phyloP scores from a whole-genome alignment of 441 rosid genomes.

The Lepidium campestre region DNA sequence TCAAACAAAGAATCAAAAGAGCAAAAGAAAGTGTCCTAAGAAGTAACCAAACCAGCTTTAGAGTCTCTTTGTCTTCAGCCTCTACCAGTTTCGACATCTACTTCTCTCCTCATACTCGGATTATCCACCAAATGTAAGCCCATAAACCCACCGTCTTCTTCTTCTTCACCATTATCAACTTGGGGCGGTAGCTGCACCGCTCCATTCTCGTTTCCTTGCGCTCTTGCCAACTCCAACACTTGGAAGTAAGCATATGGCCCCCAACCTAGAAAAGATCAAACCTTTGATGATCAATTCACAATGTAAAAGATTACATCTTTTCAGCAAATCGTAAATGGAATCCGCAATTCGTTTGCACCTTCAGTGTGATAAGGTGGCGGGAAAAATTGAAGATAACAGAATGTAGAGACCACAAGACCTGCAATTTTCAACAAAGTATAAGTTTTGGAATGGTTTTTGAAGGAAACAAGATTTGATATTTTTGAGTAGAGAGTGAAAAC shows the following conservation, averaged over 20 bases:
- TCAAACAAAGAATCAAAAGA: background rate
- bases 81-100: conserved; percentile 39
- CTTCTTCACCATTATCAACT: conserved; percentile 26
- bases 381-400: conserved; percentile 81
- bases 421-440: conserved; percentile 4
- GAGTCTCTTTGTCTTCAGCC: conserved; percentile 15
- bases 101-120: conserved; percentile 26
- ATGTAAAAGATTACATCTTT: background rate
- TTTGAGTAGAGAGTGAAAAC: conserved; percentile 14
- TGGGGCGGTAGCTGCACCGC: conserved; percentile 9
- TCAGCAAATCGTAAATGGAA: background rate
- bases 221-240: conserved; percentile 40
- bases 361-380: conserved; percentile 67
- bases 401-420: conserved; percentile 56
- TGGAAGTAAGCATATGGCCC: conserved; percentile 79
- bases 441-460: background rate
- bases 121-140: conserved; percentile 39
- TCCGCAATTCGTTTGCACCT: conserved; percentile 30
- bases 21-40: conserved; percentile 10
- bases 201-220: conserved; percentile 25
- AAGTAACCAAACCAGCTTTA: background rate
- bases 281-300: background rate
- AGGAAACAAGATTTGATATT: background rate
- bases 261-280: conserved; percentile 47
- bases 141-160: conserved; percentile 35